A percentile compares a stretch with the other conserved stretches of the same genome.
These are phyloP conservation scores for Yamadazyma friedrichii DNA, from an alignment of 1,139 yeast species.

Conservation along the genomic window DNA sequence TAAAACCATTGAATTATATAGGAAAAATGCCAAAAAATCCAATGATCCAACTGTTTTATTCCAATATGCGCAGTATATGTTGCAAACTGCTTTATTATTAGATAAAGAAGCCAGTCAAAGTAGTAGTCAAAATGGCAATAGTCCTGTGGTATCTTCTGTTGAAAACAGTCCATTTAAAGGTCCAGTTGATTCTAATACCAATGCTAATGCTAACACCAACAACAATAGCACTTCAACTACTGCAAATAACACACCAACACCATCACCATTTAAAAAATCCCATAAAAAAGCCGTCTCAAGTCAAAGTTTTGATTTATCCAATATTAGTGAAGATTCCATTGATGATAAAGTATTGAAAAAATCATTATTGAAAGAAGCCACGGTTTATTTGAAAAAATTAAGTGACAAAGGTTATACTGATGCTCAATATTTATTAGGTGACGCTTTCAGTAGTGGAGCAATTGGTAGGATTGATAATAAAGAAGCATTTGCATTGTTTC, in stretches of 20 bases:
- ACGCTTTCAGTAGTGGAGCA: constrained; percentile 84
- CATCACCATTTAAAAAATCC: constrained; percentile 4
- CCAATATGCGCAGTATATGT: constrained; percentile 88
- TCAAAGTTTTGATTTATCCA: constrained; percentile 24
- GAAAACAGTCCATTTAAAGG: constrained; percentile 28
- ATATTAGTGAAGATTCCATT: constrained; percentile 16
- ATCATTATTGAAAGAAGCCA: constrained; percentile 74
- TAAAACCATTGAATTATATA: constrained; percentile 83
- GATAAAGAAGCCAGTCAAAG: constrained; percentile 22
- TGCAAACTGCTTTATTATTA: constrained; percentile 75
- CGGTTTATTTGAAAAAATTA: constrained; percentile 64
- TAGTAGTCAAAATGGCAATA: constrained; percentile 8
- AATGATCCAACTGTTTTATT: constrained; percentile 84
- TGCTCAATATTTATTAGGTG: constrained; percentile 88
- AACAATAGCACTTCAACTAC: too few species aligned
- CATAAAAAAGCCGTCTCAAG: constrained; percentile 18
- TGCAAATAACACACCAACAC: constrained; percentile 5
- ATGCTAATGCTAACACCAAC: too few species aligned
- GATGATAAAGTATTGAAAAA: constrained; percentile 37
- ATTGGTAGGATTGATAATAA: constrained; percentile 79
- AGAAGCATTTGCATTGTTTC: constrained; percentile 76
- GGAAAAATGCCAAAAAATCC: constrained; percentile 80
- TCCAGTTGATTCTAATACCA: constrained; percentile 10
- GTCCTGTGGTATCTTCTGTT: constrained; percentile 16
- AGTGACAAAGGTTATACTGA: constrained; percentile 83